Conservation (phyloP, 129 eudicot species). For the Ambrosia trifida region DNA sequence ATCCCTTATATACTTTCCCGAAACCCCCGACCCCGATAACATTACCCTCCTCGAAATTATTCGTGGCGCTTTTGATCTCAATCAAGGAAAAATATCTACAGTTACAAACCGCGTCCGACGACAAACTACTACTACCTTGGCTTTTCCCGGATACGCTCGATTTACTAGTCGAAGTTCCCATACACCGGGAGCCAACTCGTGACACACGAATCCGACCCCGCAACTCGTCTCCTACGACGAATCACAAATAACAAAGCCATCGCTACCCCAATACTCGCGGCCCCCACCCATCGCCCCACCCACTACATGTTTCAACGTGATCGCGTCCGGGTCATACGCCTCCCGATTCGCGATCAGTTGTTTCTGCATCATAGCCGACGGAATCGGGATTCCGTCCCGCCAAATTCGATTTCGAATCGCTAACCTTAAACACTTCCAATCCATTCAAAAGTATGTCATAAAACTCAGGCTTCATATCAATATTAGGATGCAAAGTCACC, state of each 20-base stretch:
- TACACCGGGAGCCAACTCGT: slow-evolving; percentile 74
- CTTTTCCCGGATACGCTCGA: slow-evolving; percentile 52
- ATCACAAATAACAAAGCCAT: slow-evolving; percentile 34
- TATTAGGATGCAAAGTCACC: slow-evolving; percentile 54
- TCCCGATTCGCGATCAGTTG: slow-evolving; percentile 33
- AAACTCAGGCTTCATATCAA: slow-evolving; percentile 35
- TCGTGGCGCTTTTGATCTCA: slow-evolving; percentile 66
- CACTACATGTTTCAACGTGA: slow-evolving; percentile 14
- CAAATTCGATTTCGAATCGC: slow-evolving; percentile 47
- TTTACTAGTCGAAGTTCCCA: slow-evolving; percentile 47
- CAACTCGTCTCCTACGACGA: slow-evolving; percentile 17
- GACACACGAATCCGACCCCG: slow-evolving; percentile 34
- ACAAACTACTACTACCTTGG: slow-evolving; percentile 49
- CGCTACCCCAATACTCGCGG: slow-evolving; percentile 47
- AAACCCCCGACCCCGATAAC: slow-evolving; percentile 84
- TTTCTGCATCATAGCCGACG: slow-evolving; percentile 64
- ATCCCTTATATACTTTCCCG: slow-evolving; percentile 75
- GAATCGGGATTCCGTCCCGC: slow-evolving; percentile 83
- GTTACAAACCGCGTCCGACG: slow-evolving; percentile 64
- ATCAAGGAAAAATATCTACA: slow-evolving; percentile 66
- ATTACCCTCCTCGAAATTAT: slow-evolving; percentile 65
- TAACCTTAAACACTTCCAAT: slow-evolving; percentile 69
- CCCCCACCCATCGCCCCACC: slow-evolving; percentile 56
- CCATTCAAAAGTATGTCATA: slow-evolving; percentile 67
- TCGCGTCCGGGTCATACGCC: slow-evolving; percentile 23